Base-by-base conservation (phyloP, 2,329 filamentous ascomycete genomes). In the Phyllosticta citriasiana region DNA sequence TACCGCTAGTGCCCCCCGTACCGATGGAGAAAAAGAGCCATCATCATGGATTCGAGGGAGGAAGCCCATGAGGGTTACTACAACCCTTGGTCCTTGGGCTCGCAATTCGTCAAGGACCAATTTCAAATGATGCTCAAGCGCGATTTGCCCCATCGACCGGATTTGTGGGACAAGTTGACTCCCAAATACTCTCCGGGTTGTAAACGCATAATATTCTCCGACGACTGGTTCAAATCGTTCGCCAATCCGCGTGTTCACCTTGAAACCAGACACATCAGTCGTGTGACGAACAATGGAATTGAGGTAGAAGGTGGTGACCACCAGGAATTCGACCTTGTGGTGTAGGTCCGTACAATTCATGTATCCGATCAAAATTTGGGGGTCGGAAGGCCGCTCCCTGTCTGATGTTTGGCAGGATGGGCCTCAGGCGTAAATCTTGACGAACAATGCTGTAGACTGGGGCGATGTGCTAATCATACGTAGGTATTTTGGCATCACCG, bases 301-400 rank as follows among this genome's bases (percentile, higher is more conserved):
- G 71, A 77, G 25, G 75, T 82, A 19, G 63, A 70, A 0, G 74
- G 72, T 1, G 76, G 72, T 2, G 68, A 67, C 2, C 74, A 74
- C n/a, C 69, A 77, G 53, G 75, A 80, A 22, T 80, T 80, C 66
- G 83, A 85, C 66, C 69, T 84, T 19, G 76, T 86, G 14, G 72
- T 86, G 25, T 76, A 81, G 78, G 25, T 80, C 83, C 0, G 77
- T 81, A 0, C 79, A 85, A 54, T 85, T 85, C 70, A 77, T 85
- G 74, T 76, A 80, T 65, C 82, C 82, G 0, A 83, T 86, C 64
- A 71, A 79, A 25, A 73, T 85, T 19, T 75, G 71, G 9, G 83
- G 82, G 5, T 66, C 67, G 0, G 67, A 75, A 16, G 77, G 77
- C 1, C 73, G 74, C 4, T 59, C 75, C 0, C 70, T 85, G 22